Percentiles rank a stretch among this genome's conserved stretches.
Evolutionary conservation across 306 rosid species (phyloP).

Genomic region (Fragaria iinumae): DNA sequence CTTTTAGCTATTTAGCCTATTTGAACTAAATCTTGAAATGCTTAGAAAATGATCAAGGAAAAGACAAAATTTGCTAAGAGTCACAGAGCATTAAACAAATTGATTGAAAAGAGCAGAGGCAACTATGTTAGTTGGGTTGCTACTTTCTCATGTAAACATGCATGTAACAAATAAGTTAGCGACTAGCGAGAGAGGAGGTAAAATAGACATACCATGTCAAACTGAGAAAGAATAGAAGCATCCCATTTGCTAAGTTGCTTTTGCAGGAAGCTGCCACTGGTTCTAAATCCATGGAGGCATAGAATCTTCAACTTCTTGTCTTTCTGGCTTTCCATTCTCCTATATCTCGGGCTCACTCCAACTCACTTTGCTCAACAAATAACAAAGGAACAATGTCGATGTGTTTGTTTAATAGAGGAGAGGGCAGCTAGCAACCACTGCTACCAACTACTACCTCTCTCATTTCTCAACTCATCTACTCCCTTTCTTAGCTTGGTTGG

Average conservation of each 20-base stretch:
- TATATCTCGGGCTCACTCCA: background rate
- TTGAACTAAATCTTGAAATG: too few relatives aligned
- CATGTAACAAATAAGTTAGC: background rate
- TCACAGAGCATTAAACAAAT: background rate
- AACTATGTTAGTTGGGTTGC: background rate
- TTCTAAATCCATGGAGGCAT: slow-evolving; percentile 92
- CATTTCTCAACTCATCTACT: slow-evolving; percentile 8
- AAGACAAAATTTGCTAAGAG: background rate
- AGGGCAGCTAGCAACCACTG: background rate
- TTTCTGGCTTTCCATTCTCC: slow-evolving; percentile 21
- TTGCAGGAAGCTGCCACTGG: slow-evolving; percentile 69
- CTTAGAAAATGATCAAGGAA: too few relatives aligned
- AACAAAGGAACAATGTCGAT: background rate
- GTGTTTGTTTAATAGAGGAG: background rate
- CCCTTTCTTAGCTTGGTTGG: slow-evolving; percentile 1
- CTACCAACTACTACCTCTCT: slow-evolving; percentile 15
- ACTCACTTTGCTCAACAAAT: background rate
- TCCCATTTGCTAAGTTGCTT: slow-evolving; percentile 89
- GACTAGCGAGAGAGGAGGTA: background rate
- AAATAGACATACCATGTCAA: slow-evolving; percentile 50
- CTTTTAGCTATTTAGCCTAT: too few relatives aligned
- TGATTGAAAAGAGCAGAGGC: background rate
- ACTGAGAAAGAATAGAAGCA: slow-evolving; percentile 62
- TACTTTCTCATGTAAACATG: background rate
- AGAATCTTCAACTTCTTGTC: slow-evolving; percentile 63